A percentile compares a stretch with the other conserved stretches of the same genome.
Conservation (phyloP, 768 basidiomycete species). For the Cytidiella melzeri region DNA sequence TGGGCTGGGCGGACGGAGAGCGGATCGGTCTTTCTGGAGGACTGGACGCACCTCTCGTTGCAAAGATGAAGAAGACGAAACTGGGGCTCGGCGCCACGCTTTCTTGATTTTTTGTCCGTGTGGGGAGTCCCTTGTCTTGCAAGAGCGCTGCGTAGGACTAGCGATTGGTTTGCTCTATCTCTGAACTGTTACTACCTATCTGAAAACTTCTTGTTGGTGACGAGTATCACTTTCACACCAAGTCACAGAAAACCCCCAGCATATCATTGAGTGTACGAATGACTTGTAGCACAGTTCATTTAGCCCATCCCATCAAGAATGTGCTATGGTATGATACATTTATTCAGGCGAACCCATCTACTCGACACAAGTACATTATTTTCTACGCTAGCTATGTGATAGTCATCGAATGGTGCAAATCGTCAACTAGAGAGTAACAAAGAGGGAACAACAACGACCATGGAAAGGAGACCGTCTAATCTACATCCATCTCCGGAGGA, state of each 20-base stretch:
- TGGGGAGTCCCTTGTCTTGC: too few relatives aligned
- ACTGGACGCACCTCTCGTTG: slow-evolving; percentile 70
- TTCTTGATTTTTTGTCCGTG: too few relatives aligned
- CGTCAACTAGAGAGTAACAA: background rate
- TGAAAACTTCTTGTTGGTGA: too few relatives aligned
- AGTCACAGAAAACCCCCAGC: too few relatives aligned
- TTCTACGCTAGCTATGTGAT: slow-evolving; percentile 9
- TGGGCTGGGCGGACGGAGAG: slow-evolving; percentile 89
- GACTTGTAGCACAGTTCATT: too few relatives aligned
- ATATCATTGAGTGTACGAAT: too few relatives aligned
- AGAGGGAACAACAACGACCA: too few relatives aligned
- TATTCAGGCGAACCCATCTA: slow-evolving; percentile 7
- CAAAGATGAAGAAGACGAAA: slow-evolving; percentile 83
- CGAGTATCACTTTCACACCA: too few relatives aligned
- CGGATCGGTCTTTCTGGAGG: slow-evolving; percentile 64
- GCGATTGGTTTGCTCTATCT: too few relatives aligned
- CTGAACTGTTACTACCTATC: too few relatives aligned
- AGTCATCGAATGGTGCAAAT: slow-evolving; percentile 3
- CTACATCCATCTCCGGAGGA: slow-evolving; percentile 82
- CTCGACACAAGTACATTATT: slow-evolving; percentile 14
- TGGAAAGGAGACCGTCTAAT: slow-evolving; percentile 37
- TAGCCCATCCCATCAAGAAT: too few relatives aligned
- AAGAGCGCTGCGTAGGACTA: too few relatives aligned
- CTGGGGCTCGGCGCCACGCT: slow-evolving; percentile 72
- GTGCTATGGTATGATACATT: slow-evolving; percentile 9